A percentile compares a stretch with the other conserved stretches of the same genome.
Conservation (phyloP, 345 rosid genomes). For the Populus deltoides region DNA sequence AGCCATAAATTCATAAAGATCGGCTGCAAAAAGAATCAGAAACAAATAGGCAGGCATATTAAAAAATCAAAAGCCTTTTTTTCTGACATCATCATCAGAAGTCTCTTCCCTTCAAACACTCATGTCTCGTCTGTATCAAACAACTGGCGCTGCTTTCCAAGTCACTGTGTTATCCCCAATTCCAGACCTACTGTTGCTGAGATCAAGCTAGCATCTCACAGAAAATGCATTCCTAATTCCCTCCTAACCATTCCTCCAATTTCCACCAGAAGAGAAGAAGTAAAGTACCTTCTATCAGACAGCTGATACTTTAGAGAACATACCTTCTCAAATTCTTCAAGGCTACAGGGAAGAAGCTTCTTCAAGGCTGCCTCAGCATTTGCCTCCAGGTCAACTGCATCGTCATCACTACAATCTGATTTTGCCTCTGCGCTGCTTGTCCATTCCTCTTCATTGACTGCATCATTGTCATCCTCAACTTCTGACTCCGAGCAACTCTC, state of each 20-base stretch:
- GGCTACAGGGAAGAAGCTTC: conserved; percentile 67
- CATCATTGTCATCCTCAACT: conserved; percentile 76
- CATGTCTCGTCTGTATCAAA: not conserved
- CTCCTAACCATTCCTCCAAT: not conserved
- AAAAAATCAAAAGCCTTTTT: not conserved
- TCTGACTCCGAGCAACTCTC: conserved; percentile 81
- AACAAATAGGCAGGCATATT: not conserved
- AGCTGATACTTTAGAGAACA: conserved; percentile 6
- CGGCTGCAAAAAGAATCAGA: not conserved
- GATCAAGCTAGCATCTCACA: not conserved
- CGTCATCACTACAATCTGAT: conserved; percentile 71
- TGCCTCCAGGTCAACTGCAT: conserved; percentile 59
- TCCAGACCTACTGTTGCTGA: not conserved
- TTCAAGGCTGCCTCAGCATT: conserved; percentile 74
- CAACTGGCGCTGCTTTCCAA: not conserved
- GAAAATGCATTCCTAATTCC: not conserved
- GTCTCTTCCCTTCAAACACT: not conserved
- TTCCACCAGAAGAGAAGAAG: not conserved
- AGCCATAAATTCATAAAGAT: not conserved
- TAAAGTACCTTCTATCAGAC: not conserved
- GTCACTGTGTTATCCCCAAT: not conserved
- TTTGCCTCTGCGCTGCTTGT: conserved; percentile 59
- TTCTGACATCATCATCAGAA: not conserved
- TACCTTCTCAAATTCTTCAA: conserved; percentile 83
- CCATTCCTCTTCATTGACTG: conserved; percentile 64